phyloP scores from a whole-genome alignment of 805 yeast species.

The Candida mattraensis region DNA sequence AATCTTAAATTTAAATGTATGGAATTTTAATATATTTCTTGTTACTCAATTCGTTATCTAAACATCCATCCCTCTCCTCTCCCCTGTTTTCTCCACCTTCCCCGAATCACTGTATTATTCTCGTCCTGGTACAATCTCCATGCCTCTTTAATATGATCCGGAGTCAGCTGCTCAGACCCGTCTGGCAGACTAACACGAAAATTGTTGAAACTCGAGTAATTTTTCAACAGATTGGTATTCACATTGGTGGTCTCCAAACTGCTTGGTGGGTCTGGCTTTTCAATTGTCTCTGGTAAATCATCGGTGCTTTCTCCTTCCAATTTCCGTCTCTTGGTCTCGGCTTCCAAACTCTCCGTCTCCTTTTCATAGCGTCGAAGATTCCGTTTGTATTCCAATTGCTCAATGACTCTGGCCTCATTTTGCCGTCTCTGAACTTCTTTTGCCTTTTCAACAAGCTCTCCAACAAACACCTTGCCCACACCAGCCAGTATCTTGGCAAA shows the following conservation, averaged over 20 bases:
- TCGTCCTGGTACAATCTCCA: conserved; percentile 76
- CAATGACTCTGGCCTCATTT: conserved; percentile 41
- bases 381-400: conserved; percentile 43
- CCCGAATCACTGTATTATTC: conserved; percentile 55
- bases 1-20: conserved; percentile 1
- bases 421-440: conserved; percentile 64
- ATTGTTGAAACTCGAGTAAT: conserved; percentile 13
- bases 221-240: conserved; percentile 3
- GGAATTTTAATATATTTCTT: conserved; percentile 5
- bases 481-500: conserved; percentile 83
- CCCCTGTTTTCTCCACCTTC: conserved; percentile 72
- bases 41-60: conserved; percentile 36
- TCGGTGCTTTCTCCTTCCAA: conserved; percentile 40
- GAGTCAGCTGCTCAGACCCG: conserved; percentile 60
- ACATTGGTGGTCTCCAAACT: conserved; percentile 7
- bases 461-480: conserved; percentile 83
- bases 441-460: conserved; percentile 84
- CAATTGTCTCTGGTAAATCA: conserved; percentile 28
- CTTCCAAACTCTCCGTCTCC: conserved; percentile 22
- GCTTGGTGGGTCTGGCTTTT: conserved; percentile 27
- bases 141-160: conserved; percentile 86
- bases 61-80: conserved; percentile 72
- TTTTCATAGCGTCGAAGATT: conserved; percentile 28
- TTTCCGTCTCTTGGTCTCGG: conserved; percentile 37
- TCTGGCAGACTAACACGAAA: conserved; percentile 26